These are phyloP conservation scores for Iberis pinnata DNA, from an alignment of 345 rosid genomes.

Conservation along the genomic window DNA sequence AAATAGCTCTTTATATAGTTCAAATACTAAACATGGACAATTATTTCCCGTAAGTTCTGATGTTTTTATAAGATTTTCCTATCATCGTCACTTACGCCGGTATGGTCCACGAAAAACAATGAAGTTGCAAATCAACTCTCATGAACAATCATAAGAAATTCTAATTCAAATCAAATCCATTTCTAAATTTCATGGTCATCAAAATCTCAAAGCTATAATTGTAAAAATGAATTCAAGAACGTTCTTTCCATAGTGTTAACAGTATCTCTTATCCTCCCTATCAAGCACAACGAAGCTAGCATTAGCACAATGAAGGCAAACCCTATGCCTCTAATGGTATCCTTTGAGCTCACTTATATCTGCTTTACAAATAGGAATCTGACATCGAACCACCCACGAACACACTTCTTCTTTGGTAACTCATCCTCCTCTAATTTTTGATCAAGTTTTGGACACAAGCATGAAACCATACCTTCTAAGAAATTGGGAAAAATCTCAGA, in stretches of 20 bases:
- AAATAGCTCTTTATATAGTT: too few relatives aligned
- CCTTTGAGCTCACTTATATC: constrained; percentile 93
- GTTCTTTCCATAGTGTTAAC: constrained; percentile 99
- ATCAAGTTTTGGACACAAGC: constrained; percentile 93
- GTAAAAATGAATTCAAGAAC: too few relatives aligned
- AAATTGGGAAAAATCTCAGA: constrained; percentile 77
- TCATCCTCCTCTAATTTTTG: constrained; percentile 52
- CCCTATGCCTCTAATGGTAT: constrained; percentile 78
- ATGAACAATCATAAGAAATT: too few relatives aligned
- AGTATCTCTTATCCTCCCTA: constrained; percentile 76
- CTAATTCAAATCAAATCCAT: too few relatives aligned
- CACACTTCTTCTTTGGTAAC: constrained; percentile 61
- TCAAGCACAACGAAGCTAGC: constrained; percentile 55
- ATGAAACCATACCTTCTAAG: constrained; percentile 72
- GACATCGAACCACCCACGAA: constrained; percentile 46
- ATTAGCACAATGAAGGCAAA: constrained; percentile 79
- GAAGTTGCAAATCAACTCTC: too few relatives aligned
- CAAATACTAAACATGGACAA: too few relatives aligned
- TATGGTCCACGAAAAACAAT: too few relatives aligned
- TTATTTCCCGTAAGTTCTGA: too few relatives aligned
- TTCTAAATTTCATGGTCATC: too few relatives aligned
- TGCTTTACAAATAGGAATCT: constrained; percentile 69
- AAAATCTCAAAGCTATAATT: too few relatives aligned
- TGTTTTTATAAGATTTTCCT: too few relatives aligned
- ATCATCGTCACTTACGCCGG: too few relatives aligned